These are phyloP conservation scores for Ceraceosorus bombacis DNA, from an alignment of 1,284 basidiomycete genomes.

Conservation along the genomic window DNA sequence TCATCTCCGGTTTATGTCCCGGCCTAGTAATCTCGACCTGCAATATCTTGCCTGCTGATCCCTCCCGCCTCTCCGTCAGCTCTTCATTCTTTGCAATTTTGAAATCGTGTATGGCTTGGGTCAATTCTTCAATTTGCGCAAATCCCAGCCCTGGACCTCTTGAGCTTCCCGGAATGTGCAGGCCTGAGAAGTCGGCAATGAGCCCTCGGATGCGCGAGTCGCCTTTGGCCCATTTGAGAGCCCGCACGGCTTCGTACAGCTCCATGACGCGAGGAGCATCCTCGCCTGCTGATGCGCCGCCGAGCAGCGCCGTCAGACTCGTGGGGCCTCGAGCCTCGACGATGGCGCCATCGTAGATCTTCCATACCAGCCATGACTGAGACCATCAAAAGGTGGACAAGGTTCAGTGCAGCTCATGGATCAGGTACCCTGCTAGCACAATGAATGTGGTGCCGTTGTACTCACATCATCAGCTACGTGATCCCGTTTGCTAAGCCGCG, in stretches of 20 bases:
- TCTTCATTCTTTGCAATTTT: slow-evolving; percentile 47
- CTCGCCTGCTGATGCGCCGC: slow-evolving; percentile 23
- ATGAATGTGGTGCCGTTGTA: neutral
- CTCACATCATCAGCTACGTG: slow-evolving; percentile 24
- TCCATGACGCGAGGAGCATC: slow-evolving; percentile 43
- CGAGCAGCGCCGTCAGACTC: slow-evolving; percentile 25
- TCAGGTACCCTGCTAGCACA: neutral
- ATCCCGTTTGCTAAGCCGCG: slow-evolving; percentile 6
- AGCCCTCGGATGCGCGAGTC: slow-evolving; percentile 50
- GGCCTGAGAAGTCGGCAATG: slow-evolving; percentile 50
- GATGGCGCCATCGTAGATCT: slow-evolving; percentile 43
- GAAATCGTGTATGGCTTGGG: slow-evolving; percentile 49
- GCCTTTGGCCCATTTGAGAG: slow-evolving; percentile 48
- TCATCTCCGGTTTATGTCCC: no score
- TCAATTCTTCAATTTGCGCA: slow-evolving; percentile 51
- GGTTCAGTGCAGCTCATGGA: neutral
- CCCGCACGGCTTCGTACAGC: slow-evolving; percentile 49
- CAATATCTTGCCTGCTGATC: no score
- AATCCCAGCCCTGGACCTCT: slow-evolving; percentile 44
- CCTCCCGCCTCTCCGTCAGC: neutral
- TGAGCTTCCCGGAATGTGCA: slow-evolving; percentile 47
- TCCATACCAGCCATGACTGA: slow-evolving; percentile 43
- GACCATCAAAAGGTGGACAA: neutral
- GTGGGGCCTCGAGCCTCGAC: slow-evolving; percentile 34
- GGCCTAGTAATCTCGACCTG: no score